Conservation (phyloP, 2,329 filamentous ascomycete species). For the Lecanosticta acicola region DNA sequence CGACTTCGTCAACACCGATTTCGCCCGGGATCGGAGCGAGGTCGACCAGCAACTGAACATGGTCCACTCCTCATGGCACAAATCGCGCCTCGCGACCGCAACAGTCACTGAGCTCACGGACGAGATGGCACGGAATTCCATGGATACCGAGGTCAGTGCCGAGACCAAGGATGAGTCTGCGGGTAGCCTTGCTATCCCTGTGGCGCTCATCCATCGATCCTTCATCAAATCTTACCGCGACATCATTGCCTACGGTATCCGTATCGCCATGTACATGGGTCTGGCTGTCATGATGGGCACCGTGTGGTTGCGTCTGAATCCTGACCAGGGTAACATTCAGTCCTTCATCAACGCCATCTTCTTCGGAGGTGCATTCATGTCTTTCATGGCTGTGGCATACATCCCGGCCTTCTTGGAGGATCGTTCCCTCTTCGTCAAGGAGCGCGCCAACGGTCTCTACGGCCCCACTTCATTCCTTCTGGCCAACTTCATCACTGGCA, state of each 20-base stretch:
- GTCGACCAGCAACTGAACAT: constrained; percentile 46
- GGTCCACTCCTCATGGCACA: constrained; percentile 53
- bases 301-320: constrained; percentile 69
- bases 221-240: constrained; percentile 83
- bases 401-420: constrained; percentile 78
- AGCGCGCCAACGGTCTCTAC: constrained; percentile 73
- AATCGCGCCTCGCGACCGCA: constrained; percentile 40
- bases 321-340: constrained; percentile 67
- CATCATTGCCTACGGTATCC: constrained; percentile 75
- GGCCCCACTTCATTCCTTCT: constrained; percentile 64
- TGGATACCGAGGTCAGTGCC: constrained; percentile 28
- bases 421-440: constrained; percentile 63
- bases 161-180: constrained; percentile 36
- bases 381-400: constrained; percentile 61
- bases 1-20: constrained; percentile 73
- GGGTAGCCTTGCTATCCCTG: constrained; percentile 46
- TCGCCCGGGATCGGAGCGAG: constrained; percentile 49
- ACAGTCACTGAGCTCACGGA: constrained; percentile 32
- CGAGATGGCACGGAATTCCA: constrained; percentile 33
- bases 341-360: constrained; percentile 75
- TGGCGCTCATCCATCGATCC: constrained; percentile 67
- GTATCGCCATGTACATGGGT: constrained; percentile 74
- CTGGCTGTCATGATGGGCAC: constrained; percentile 85
- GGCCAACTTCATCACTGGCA: constrained; percentile 72
- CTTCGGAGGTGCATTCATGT: constrained; percentile 46